A percentile compares a stretch with the other conserved stretches of the same genome.
These are phyloP conservation scores for Fremontodendron californicum DNA, from an alignment of 345 rosid genomes.

Conservation along the genomic window DNA sequence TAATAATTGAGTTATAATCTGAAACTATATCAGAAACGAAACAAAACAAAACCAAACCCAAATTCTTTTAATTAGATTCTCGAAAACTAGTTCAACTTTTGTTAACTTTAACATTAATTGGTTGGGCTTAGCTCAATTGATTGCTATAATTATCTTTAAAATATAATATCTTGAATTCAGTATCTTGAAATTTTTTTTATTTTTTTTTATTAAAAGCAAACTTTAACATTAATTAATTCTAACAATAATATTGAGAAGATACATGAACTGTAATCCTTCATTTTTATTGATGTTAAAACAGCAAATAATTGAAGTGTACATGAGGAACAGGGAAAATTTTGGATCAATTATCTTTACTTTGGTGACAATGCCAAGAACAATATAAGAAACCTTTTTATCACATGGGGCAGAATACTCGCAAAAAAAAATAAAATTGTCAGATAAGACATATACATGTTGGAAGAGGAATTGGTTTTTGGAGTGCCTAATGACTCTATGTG, in stretches of 20 bases:
- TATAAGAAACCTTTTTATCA: not conserved
- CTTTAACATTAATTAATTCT: not conserved
- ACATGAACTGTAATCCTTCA: not conserved
- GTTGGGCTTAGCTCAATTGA: too few species aligned
- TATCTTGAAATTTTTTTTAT: too few species aligned
- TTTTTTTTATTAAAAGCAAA: too few species aligned
- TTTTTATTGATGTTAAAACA: not conserved
- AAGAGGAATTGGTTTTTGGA: not conserved
- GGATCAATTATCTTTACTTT: slow-evolving; percentile 9
- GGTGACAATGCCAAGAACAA: not conserved
- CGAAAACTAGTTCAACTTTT: not conserved
- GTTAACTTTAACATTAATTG: not conserved
- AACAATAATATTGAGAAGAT: not conserved
- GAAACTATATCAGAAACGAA: not conserved
- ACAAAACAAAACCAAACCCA: not conserved
- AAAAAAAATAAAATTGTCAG: not conserved
- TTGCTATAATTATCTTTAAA: too few species aligned
- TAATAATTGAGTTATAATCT: not conserved
- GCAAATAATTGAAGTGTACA: not conserved
- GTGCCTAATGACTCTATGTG: not conserved
- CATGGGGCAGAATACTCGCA: not conserved
- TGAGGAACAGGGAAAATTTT: not conserved
- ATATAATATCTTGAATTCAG: too few species aligned
- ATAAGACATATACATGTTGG: not conserved
- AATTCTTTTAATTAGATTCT: not conserved